These are phyloP conservation scores for Pestalotiopsis sp. DNA, from an alignment of 2,329 filamentous ascomycete genomes.

Conservation along the genomic window DNA sequence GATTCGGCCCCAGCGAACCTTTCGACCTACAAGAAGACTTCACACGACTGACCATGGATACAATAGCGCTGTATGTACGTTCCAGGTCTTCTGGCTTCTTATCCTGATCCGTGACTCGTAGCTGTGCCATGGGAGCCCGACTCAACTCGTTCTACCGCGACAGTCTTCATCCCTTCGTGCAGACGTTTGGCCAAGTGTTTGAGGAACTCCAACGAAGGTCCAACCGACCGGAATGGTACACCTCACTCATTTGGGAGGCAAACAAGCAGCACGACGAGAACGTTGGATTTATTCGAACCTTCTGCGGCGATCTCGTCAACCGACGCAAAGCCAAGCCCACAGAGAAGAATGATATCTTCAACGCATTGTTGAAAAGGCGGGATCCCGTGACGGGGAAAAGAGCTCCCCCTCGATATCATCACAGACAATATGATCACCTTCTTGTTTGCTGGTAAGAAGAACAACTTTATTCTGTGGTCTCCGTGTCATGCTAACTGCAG, in stretches of 20 bases:
- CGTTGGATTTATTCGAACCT: constrained; percentile 38
- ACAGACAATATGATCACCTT: constrained; percentile 55
- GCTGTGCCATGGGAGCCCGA: constrained; percentile 28
- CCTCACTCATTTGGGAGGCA: constrained; percentile 20
- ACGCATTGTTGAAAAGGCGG: constrained; percentile 50
- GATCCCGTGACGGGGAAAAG: constrained; percentile 51
- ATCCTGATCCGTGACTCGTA: not conserved
- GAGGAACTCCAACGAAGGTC: constrained; percentile 37
- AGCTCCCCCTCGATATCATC: constrained; percentile 44
- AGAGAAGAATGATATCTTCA: constrained; percentile 51
- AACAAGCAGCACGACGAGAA: constrained; percentile 32
- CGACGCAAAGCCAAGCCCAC: constrained; percentile 39
- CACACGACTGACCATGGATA: not conserved
- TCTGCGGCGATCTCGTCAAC: constrained; percentile 45
- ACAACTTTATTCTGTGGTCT: not conserved
- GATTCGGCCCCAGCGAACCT: not conserved
- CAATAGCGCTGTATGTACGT: not conserved
- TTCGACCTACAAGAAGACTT: not conserved
- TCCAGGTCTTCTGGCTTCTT: not conserved
- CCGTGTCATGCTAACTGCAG: not conserved
- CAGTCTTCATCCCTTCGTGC: constrained; percentile 56
- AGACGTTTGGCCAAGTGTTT: constrained; percentile 53
- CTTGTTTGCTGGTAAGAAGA: constrained; percentile 23
- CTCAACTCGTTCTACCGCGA: constrained; percentile 61
- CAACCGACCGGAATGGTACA: constrained; percentile 7